Conservation (phyloP, 2,329 filamentous ascomycete species). For the Gyromitra esculenta region DNA sequence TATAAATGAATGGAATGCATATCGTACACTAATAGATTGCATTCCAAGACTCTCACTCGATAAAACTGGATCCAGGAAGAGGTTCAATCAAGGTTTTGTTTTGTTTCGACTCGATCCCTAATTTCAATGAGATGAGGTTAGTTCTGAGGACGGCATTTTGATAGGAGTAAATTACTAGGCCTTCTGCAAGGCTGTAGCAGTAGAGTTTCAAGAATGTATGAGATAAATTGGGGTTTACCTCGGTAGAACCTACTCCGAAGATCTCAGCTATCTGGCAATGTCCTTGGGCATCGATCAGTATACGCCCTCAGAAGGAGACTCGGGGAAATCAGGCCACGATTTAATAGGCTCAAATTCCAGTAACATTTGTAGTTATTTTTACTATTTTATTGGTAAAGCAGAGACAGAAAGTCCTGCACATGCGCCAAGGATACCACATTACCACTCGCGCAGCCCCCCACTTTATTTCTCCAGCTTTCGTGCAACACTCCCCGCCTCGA, state of each 20-base stretch:
- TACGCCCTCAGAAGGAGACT: neutral
- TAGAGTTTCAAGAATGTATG: slow-evolving; percentile 9
- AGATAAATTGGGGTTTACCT: neutral
- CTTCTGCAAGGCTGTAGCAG: neutral
- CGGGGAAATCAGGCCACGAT: neutral
- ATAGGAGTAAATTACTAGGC: neutral
- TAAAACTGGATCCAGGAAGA: neutral
- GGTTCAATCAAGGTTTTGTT: neutral
- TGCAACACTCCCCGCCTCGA: neutral
- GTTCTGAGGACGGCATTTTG: neutral
- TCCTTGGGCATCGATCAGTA: neutral
- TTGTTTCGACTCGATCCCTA: neutral
- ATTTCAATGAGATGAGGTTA: neutral
- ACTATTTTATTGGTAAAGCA: neutral
- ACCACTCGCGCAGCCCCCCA: neutral
- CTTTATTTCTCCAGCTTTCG: neutral
- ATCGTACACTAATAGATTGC: neutral
- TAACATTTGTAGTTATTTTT: neutral
- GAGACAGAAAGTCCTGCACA: neutral
- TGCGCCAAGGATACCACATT: slow-evolving; percentile 2
- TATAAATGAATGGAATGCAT: neutral
- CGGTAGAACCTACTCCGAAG: neutral
- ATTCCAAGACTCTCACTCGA: neutral
- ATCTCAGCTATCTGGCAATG: neutral
- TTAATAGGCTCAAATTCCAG: neutral